Conservation (phyloP, 2,329 filamentous ascomycete species). For the Stromatinia cepivora region DNA sequence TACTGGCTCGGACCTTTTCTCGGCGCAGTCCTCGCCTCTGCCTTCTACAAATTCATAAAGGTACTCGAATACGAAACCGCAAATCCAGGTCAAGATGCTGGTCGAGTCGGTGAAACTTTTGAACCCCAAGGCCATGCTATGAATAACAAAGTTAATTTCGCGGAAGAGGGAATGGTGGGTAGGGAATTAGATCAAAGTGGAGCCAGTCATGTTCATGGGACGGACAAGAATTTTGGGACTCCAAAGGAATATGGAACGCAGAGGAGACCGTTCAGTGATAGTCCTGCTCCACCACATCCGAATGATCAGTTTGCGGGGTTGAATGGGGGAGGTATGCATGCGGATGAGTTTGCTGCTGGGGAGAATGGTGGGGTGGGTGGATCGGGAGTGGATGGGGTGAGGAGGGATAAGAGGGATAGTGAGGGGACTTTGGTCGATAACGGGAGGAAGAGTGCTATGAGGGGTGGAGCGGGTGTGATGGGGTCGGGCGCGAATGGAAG, state of each 20-base stretch:
- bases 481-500: too few species aligned
- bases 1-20: constrained; percentile 53
- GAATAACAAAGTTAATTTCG: background rate
- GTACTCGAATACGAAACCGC: constrained; percentile 53
- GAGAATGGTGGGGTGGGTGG: background rate
- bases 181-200: constrained; percentile 1
- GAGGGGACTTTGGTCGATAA: constrained; percentile 8
- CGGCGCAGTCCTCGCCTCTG: constrained; percentile 51
- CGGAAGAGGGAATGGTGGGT: background rate
- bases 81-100: constrained; percentile 38
- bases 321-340: constrained; percentile 5
- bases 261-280: constrained; percentile 26
- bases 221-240: background rate
- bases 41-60: constrained; percentile 52
- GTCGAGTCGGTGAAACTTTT: background rate
- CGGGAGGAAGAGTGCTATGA: background rate
- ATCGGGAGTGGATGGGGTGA: background rate
- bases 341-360: background rate
- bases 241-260: constrained; percentile 10
- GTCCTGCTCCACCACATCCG: constrained; percentile 29
- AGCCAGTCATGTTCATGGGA: background rate
- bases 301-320: constrained; percentile 32
- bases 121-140: background rate
- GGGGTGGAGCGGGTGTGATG: background rate
- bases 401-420: background rate